Evolutionary conservation across 371 early-diverging fungal genomes (phyloP).

Genomic region (Apophysomyces elegans): DNA sequence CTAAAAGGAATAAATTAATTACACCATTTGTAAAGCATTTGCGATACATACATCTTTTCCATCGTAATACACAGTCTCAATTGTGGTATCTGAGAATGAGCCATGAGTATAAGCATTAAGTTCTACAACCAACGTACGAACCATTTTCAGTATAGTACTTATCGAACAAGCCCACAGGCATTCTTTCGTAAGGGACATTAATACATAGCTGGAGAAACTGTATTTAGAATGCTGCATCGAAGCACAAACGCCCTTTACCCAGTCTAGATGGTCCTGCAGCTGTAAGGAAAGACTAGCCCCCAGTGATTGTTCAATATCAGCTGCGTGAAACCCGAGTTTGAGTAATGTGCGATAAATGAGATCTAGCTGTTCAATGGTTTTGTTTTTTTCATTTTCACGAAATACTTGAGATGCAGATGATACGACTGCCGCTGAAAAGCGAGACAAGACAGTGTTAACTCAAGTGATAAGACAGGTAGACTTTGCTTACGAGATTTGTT

Average conservation of each 20-base stretch:
- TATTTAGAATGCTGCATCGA: neutral
- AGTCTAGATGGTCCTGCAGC: slow-evolving; percentile 59
- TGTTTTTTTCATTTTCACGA: slow-evolving; percentile 33
- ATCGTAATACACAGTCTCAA: slow-evolving; percentile 13
- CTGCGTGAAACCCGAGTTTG: slow-evolving; percentile 51
- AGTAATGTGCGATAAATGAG: slow-evolving; percentile 52
- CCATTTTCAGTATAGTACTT: slow-evolving; percentile 61
- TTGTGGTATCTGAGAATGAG: slow-evolving; percentile 17
- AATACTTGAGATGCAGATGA: slow-evolving; percentile 1
- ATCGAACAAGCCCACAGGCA: slow-evolving; percentile 63
- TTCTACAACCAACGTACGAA: slow-evolving; percentile 24
- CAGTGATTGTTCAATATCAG: slow-evolving; percentile 56
- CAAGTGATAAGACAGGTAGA: neutral
- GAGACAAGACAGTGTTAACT: neutral
- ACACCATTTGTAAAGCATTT: too few relatives aligned
- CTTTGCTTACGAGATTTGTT: slow-evolving; percentile 15
- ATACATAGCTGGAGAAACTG: slow-evolving; percentile 47
- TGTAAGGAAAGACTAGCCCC: slow-evolving; percentile 44
- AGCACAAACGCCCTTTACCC: slow-evolving; percentile 44
- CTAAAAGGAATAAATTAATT: neutral
- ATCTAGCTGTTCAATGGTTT: slow-evolving; percentile 52
- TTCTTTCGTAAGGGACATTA: slow-evolving; percentile 58
- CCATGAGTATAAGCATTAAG: neutral
- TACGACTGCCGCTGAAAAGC: neutral
- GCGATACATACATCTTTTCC: neutral